A percentile compares a stretch with the other conserved stretches of the same genome.
Evolutionary conservation across 2,329 filamentous ascomycete genomes (phyloP).

Genomic region (Grosmannia huntii): DNA sequence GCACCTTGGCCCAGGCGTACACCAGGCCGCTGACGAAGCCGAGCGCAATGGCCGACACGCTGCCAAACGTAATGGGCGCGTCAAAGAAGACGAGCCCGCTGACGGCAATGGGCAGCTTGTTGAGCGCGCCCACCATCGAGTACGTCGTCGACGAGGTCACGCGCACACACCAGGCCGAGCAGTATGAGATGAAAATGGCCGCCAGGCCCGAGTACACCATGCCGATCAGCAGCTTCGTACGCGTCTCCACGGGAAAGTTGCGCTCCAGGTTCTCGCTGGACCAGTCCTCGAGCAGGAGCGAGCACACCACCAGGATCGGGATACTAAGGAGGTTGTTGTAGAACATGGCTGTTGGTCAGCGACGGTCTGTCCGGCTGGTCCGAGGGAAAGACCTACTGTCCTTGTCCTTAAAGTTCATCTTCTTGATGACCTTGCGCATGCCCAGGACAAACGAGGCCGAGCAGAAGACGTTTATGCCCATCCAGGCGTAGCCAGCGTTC

Average conservation of each 20-base stretch:
- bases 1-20: conserved; percentile 76
- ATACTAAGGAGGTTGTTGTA: conserved; percentile 99
- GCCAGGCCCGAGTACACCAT: conserved; percentile 92
- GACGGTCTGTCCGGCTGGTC: background rate
- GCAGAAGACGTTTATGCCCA: conserved; percentile 93
- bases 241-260: conserved; percentile 78
- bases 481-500: conserved; percentile 94
- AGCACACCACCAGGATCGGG: conserved; percentile 73
- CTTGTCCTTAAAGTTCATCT: conserved; percentile 99
- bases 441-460: conserved; percentile 78
- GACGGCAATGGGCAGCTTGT: conserved; percentile 93
- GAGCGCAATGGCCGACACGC: conserved; percentile 79
- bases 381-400: conserved; percentile 59
- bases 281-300: conserved; percentile 84
- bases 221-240: conserved; percentile 68
- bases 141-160: conserved; percentile 96
- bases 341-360: conserved; percentile 66
- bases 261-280: conserved; percentile 65
- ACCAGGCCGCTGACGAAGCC: conserved; percentile 89
- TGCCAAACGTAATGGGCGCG: conserved; percentile 82
- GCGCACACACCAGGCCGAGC: conserved; percentile 96
- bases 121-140: conserved; percentile 95
- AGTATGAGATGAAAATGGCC: conserved; percentile 98
- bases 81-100: conserved; percentile 92
- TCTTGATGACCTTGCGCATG: conserved; percentile 98